These are phyloP conservation scores for Rhododendron molle DNA, from an alignment of 148 eudicot genomes.

Conservation along the genomic window DNA sequence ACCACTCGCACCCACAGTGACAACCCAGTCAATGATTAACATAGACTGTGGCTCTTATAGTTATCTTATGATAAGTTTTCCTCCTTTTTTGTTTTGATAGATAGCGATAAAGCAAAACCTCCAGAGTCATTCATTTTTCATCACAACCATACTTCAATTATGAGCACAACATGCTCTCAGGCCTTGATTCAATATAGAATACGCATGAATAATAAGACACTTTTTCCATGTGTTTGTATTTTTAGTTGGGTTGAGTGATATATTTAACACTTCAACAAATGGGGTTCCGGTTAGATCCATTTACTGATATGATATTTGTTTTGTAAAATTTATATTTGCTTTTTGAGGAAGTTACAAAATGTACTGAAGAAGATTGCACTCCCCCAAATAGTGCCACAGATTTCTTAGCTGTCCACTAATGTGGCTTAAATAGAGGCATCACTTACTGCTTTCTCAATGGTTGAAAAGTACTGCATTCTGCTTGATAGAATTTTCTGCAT, in stretches of 20 bases:
- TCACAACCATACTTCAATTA: neutral
- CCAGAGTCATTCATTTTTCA: neutral
- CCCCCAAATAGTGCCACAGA: neutral
- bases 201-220: neutral
- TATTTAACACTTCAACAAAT: neutral
- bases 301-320: neutral
- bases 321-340: neutral
- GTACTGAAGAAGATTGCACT: neutral
- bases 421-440: conserved; percentile 4
- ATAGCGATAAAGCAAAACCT: neutral
- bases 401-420: neutral
- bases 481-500: conserved; percentile 85
- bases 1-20: neutral
- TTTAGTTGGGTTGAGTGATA: neutral
- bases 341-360: neutral
- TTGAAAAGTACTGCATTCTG: conserved; percentile 65
- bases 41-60: neutral
- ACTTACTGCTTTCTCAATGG: conserved; percentile 83
- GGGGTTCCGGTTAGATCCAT: neutral
- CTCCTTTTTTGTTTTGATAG: neutral
- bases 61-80: neutral
- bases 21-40: neutral
- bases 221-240: neutral
- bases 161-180: neutral
- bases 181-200: neutral